Evolutionary conservation across 208 protist species (phyloP).

Genomic region (Trypanosomatidae sp.): DNA sequence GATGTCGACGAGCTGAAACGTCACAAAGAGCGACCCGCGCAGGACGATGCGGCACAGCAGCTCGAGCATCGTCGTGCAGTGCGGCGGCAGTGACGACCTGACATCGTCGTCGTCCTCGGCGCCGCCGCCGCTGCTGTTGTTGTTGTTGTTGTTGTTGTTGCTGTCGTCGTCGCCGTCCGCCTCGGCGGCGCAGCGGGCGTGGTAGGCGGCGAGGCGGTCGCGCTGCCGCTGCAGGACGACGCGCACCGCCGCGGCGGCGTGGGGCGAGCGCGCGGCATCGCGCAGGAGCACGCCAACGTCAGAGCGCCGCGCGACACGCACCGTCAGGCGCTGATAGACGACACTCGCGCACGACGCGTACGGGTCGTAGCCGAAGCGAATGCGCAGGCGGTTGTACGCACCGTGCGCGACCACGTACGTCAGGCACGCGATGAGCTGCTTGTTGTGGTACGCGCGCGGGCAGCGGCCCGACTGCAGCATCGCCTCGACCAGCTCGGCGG

Average conservation of each 20-base stretch:
- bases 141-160: not conserved
- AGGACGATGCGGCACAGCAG: slow-evolving; percentile 16
- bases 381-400: slow-evolving; percentile 66
- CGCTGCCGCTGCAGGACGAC: slow-evolving; percentile 12
- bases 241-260: slow-evolving; percentile 23
- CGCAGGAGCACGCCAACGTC: slow-evolving; percentile 46
- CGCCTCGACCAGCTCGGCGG: slow-evolving; percentile 28
- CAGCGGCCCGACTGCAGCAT: slow-evolving; percentile 48
- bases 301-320: slow-evolving; percentile 39
- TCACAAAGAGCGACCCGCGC: slow-evolving; percentile 6
- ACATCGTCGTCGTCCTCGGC: no score
- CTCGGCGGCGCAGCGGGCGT: slow-evolving; percentile 4
- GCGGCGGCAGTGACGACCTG: not conserved
- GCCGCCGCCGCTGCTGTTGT: not conserved
- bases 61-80: slow-evolving; percentile 17
- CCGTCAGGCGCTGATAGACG: slow-evolving; percentile 28
- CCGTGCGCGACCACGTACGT: slow-evolving; percentile 62
- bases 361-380: slow-evolving; percentile 64
- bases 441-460: slow-evolving; percentile 45
- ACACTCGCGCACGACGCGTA: slow-evolving; percentile 22
- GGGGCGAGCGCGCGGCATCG: slow-evolving; percentile 43
- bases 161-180: slow-evolving; percentile 1
- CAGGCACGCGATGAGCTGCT: slow-evolving; percentile 37
- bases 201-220: slow-evolving; percentile 5
- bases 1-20: slow-evolving; percentile 32